Percentiles rank a stretch among this genome's conserved stretches.
Evolutionary conservation across 495 filamentous ascomycete genomes (phyloP).

Genomic region (Penicillium pancosmium): DNA sequence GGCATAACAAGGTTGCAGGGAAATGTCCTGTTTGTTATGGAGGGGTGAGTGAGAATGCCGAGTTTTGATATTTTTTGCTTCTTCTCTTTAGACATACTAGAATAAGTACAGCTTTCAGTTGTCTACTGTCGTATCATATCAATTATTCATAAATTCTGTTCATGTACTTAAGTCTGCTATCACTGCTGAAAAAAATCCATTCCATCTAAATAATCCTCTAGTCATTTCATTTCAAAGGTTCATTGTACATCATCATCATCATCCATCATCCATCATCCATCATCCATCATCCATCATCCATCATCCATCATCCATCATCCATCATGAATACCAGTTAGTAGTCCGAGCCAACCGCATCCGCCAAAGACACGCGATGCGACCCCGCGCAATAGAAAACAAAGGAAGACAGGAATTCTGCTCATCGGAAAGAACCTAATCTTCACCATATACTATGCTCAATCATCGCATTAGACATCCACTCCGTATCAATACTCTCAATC

Average conservation of each 20-base stretch:
- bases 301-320: not conserved
- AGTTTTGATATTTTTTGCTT: not conserved
- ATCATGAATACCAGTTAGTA: not conserved
- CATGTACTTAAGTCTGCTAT: too few relatives aligned
- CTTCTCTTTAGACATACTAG: too few relatives aligned
- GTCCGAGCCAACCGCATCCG: too few relatives aligned
- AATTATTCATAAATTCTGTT: too few relatives aligned
- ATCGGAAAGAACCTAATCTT: not conserved
- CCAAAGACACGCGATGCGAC: too few relatives aligned
- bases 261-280: not conserved
- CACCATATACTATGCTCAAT: constrained; percentile 44
- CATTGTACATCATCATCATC: constrained; percentile 2
- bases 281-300: constrained; percentile 1
- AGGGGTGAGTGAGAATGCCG: not conserved
- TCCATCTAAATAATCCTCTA: not conserved
- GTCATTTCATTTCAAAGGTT: not conserved
- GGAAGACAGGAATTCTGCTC: too few relatives aligned
- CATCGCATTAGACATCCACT: constrained; percentile 45
- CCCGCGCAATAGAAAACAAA: too few relatives aligned
- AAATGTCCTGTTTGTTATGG: constrained; percentile 7
- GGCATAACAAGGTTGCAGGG: constrained; percentile 6
- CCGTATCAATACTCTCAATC: constrained; percentile 42
- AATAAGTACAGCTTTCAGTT: too few relatives aligned
- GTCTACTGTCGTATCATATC: too few relatives aligned
- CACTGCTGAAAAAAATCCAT: too few relatives aligned